These are phyloP conservation scores for Trifolium repens DNA, from an alignment of 306 rosid genomes.

Conservation along the genomic window DNA sequence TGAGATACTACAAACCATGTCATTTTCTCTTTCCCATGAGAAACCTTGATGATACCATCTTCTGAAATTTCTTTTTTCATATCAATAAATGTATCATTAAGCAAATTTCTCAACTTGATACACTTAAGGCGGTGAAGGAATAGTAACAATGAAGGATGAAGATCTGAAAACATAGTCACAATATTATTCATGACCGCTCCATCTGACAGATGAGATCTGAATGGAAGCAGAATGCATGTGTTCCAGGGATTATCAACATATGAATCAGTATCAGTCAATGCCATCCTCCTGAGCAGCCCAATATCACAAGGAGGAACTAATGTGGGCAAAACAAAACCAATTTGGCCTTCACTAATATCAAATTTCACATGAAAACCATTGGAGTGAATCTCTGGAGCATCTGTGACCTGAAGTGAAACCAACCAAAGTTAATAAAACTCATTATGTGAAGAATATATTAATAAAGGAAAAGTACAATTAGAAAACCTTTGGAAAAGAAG, in stretches of 20 bases:
- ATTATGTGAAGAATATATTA: conserved; percentile 13
- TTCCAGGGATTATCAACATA: conserved; percentile 63
- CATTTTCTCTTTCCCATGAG: conserved; percentile 81
- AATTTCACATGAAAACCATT: conserved; percentile 96
- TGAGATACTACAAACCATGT: conserved; percentile 86
- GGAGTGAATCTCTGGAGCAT: conserved; percentile 98
- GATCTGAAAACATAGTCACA: conserved; percentile 82
- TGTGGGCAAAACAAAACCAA: conserved; percentile 96
- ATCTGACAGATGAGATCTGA: conserved; percentile 65
- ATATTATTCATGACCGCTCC: conserved; percentile 64
- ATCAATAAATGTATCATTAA: conserved; percentile 67
- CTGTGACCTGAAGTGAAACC: conserved; percentile 73
- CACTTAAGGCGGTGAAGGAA: conserved; percentile 95
- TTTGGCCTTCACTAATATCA: conserved; percentile 92
- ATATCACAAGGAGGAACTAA: conserved; percentile 71
- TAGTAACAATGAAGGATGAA: conserved; percentile 89
- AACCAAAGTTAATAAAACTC: conserved; percentile 35
- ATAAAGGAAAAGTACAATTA: neutral
- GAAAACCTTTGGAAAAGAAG: neutral
- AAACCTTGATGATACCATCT: conserved; percentile 78
- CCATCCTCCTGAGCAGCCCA: conserved; percentile 63
- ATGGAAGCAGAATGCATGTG: conserved; percentile 94
- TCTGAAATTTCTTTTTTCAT: conserved; percentile 84
- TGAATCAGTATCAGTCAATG: conserved; percentile 54
- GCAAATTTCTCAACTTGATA: conserved; percentile 71